phyloP scores from a whole-genome alignment of 2,329 filamentous ascomycete genomes.

The Colletotrichum shisoi region DNA sequence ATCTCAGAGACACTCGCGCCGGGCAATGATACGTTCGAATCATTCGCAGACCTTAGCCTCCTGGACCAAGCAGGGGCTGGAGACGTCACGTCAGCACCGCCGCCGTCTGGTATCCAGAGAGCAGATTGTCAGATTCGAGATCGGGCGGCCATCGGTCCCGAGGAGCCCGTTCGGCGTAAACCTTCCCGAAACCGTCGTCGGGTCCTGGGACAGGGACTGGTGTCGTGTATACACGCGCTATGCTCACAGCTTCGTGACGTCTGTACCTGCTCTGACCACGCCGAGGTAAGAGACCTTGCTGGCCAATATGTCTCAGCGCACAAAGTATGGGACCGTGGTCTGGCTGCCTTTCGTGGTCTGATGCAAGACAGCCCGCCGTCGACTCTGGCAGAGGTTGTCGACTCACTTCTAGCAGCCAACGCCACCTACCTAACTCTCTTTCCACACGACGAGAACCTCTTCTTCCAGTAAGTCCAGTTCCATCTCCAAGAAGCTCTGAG shows the following conservation, averaged over 20 bases:
- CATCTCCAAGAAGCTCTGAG: not conserved
- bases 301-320: constrained; percentile 15
- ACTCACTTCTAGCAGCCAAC: constrained; percentile 38
- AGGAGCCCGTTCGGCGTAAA: constrained; percentile 18
- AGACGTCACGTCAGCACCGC: no score
- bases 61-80: not conserved
- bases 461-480: constrained; percentile 31
- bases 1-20: not conserved
- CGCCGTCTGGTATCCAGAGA: not conserved
- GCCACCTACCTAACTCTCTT: constrained; percentile 31
- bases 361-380: constrained; percentile 39
- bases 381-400: constrained; percentile 29
- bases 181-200: constrained; percentile 22
- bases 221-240: constrained; percentile 27
- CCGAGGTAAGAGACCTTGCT: not conserved
- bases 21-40: constrained; percentile 11
- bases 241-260: constrained; percentile 29
- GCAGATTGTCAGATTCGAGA: not conserved
- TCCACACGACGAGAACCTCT: constrained; percentile 23
- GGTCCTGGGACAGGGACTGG: constrained; percentile 29
- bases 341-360: constrained; percentile 32
- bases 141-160: not conserved
- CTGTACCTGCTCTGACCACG: constrained; percentile 13
- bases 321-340: constrained; percentile 36
- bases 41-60: not conserved